Evolutionary conservation across 257 asterid genomes (phyloP).

Genomic region (Galeopsis tetrahit): DNA sequence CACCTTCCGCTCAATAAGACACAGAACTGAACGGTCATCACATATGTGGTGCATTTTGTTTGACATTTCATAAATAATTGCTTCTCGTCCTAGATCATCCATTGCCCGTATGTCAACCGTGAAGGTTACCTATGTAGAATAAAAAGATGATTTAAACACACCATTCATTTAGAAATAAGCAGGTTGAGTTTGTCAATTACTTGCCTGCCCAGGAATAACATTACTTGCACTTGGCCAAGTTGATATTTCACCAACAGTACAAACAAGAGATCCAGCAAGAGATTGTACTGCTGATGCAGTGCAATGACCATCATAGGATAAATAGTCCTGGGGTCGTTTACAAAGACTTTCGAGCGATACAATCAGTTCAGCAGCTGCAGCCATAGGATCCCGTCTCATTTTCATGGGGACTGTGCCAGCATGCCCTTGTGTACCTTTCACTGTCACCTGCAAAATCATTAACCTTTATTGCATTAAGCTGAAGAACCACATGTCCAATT

Average conservation of each 20-base stretch:
- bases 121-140: slow-evolving; percentile 68
- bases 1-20: slow-evolving; percentile 86
- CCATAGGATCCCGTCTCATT: slow-evolving; percentile 97
- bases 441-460: slow-evolving; percentile 65
- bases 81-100: slow-evolving; percentile 91
- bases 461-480: slow-evolving; percentile 10
- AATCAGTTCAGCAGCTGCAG: slow-evolving; percentile 92
- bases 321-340: slow-evolving; percentile 77
- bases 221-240: slow-evolving; percentile 99
- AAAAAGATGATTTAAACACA: slow-evolving; percentile 16
- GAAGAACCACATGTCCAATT: background rate
- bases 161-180: background rate
- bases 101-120: slow-evolving; percentile 91
- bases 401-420: slow-evolving; percentile 98
- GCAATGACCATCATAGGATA: slow-evolving; percentile 79
- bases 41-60: slow-evolving; percentile 72
- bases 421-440: slow-evolving; percentile 97
- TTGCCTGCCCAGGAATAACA: slow-evolving; percentile 99
- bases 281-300: slow-evolving; percentile 58
- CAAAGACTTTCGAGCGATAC: slow-evolving; percentile 83
- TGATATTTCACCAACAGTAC: slow-evolving; percentile 98
- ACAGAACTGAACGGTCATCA: slow-evolving; percentile 75
- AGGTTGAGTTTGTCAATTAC: slow-evolving; percentile 33
- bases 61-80: slow-evolving; percentile 75
- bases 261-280: slow-evolving; percentile 91